Base-by-base conservation (phyloP, 75 land plant genomes). In the Sequoia sempervirens region DNA sequence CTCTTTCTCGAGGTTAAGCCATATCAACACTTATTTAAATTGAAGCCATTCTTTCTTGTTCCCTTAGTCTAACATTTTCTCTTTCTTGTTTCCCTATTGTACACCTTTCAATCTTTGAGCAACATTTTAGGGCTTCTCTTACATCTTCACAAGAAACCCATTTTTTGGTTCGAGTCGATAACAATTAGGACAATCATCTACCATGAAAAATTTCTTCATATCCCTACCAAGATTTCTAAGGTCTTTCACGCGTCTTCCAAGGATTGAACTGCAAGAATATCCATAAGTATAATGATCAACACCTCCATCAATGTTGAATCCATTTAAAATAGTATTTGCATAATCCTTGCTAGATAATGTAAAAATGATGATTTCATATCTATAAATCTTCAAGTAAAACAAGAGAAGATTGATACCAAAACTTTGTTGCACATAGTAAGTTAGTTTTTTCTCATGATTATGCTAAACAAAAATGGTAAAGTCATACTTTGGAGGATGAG, bases 281-380 rank as follows among this genome's bases (percentile, higher is more conserved):
- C 85, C 64, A 41, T 88, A 88, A 45, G 83, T 85, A 14, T 87
- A 73, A 37, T 88, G 79, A 12, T 64, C 43, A 23, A 88, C 69
- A 76, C 15, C 28, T 11, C 46, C 26, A 54, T 88, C 26, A 23
- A 45, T 56, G 34, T 88, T 88, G 5, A 86, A 56, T 70, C 50
- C 52, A 38, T 88, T 88, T 20, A 88, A 43, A 28, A 88, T 30
- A 13, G 87, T 73, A 64, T 85, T 84, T 14, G 89, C 85, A 80
- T 88, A 88, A 50, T 85, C 82, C 20, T 80, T 69, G 66, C 74
- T 75, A 43, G 83, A 76, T 28, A 85, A 88, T 17, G 89, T 86
- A 37, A 85, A 88, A 18, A 88, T 74, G 1, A 88, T 88, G 20
- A 88, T 79, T 78, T 88, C 89, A 32, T 82, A 88, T 45, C 80